Conservation (phyloP, 2,329 filamentous ascomycete species). For the Beauveria scarabaeidicola region DNA sequence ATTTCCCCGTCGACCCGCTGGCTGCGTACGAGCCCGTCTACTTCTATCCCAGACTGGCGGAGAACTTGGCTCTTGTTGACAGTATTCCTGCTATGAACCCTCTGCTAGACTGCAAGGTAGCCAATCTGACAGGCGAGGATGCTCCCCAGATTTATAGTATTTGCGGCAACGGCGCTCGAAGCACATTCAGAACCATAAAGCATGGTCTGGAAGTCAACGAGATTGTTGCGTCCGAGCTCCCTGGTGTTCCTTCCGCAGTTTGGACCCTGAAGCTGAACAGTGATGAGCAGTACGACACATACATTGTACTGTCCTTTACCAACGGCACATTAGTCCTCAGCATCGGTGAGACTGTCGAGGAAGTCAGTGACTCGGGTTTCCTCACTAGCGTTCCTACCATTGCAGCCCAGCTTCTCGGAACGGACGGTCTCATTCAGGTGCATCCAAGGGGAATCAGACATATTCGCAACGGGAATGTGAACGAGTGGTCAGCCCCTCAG, state of each 20-base stretch:
- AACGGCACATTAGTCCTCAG: constrained; percentile 87
- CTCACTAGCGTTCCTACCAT: constrained; percentile 81
- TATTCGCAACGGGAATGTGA: constrained; percentile 69
- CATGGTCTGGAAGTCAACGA: constrained; percentile 91
- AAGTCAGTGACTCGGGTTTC: constrained; percentile 90
- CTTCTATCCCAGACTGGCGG: constrained; percentile 70
- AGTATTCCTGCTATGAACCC: constrained; percentile 86
- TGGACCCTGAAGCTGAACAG: constrained; percentile 89
- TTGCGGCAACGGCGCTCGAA: constrained; percentile 79
- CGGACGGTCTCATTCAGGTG: constrained; percentile 86
- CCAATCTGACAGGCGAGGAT: constrained; percentile 84
- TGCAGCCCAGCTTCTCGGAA: constrained; percentile 87
- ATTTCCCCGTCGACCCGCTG: constrained; percentile 67
- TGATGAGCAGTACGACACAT: constrained; percentile 79
- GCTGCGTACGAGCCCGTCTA: constrained; percentile 70
- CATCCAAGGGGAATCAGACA: constrained; percentile 95
- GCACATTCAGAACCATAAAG: constrained; percentile 83
- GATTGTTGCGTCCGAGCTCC: constrained; percentile 88
- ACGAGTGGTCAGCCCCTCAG: constrained; percentile 88
- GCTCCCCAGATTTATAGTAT: constrained; percentile 94
- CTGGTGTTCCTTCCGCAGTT: constrained; percentile 79
- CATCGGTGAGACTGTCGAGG: constrained; percentile 93
- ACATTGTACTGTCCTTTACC: constrained; percentile 89
- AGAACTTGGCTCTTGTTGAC: constrained; percentile 79
- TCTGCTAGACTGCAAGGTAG: constrained; percentile 81